These are phyloP conservation scores for Fusarium burgessii DNA, from an alignment of 2,329 filamentous ascomycete species.

Conservation along the genomic window DNA sequence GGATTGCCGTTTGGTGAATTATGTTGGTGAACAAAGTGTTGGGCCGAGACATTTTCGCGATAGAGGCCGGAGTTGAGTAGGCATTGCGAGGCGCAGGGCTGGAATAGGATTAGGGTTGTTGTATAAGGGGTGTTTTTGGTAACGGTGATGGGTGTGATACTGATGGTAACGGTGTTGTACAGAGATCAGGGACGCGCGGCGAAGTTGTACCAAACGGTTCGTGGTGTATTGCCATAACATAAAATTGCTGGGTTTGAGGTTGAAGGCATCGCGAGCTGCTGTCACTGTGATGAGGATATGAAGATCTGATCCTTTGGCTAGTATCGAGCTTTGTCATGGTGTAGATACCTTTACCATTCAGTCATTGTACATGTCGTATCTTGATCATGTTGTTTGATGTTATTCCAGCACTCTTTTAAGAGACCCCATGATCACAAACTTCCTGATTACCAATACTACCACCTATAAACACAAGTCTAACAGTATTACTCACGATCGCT, in stretches of 20 bases:
- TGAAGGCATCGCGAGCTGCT: not conserved
- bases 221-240: not conserved
- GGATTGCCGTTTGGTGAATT: constrained; percentile 16
- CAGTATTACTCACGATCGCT: not conserved
- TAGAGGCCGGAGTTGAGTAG: not conserved
- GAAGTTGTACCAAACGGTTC: constrained; percentile 3
- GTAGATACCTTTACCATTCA: too few species aligned
- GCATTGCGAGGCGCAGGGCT: not conserved
- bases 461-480: too few species aligned
- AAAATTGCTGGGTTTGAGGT: not conserved
- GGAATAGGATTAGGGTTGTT: not conserved
- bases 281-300: not conserved
- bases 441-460: not conserved
- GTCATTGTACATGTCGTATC: too few species aligned
- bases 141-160: not conserved
- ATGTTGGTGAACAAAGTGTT: not conserved
- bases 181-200: constrained; percentile 23
- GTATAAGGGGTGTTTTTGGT: not conserved
- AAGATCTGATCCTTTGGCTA: too few species aligned
- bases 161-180: constrained; percentile 10
- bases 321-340: too few species aligned
- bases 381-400: too few species aligned
- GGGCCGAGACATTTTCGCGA: constrained; percentile 36
- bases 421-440: too few species aligned
- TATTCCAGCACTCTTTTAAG: too few species aligned